Base-by-base conservation (phyloP, 768 basidiomycete genomes). In the Boletus subparvulus region DNA sequence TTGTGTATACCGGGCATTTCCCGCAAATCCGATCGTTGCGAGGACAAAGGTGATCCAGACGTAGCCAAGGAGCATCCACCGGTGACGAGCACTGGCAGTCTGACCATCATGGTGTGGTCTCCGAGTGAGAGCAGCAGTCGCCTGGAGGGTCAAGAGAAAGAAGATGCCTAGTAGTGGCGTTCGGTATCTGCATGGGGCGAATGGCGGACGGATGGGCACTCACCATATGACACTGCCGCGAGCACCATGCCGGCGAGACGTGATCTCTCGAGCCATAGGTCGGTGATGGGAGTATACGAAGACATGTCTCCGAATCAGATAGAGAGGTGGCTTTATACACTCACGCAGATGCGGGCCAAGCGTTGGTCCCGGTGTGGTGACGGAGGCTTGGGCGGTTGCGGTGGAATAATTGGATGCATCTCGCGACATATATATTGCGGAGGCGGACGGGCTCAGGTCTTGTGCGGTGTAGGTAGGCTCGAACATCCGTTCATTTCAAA, bases 191-290 rank as follows among this genome's bases (percentile, higher is more conserved):
- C 12, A 33, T 8, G 21, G 2, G 19, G 10, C 13, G 3, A 17
- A 37, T 16, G n/a, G 24, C 33, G 26, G 33, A 45, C 7, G 17
- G 11, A 33, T 10, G 0, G 19, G 11, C 16, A 36, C 61, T 24
- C 41, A 59, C 71, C 69, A 1, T 67, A 71, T 6, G 60, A 67
- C n/a, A 62, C 61, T 33, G 47, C 61, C 3, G 49, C 17, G 16
- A 67, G 52, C 1, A 61, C n/a, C 55, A 65, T 63, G 6, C 69
- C 71, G 50, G 56, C 50, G 14, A 69, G 66, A 35, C 60, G 66
- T 0, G 69, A 64, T 49, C 66, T 47, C 44, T 70, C 69, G 9
- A 72, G 49, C 69, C 66, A 71, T 17, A 72, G 21, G 36, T 68
- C 35, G 9, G 68, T 63, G 8, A 54, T 6, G 1, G 61, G 60